Base-by-base conservation (phyloP, 441 rosid species). In the Pelargonium fulgidum region DNA sequence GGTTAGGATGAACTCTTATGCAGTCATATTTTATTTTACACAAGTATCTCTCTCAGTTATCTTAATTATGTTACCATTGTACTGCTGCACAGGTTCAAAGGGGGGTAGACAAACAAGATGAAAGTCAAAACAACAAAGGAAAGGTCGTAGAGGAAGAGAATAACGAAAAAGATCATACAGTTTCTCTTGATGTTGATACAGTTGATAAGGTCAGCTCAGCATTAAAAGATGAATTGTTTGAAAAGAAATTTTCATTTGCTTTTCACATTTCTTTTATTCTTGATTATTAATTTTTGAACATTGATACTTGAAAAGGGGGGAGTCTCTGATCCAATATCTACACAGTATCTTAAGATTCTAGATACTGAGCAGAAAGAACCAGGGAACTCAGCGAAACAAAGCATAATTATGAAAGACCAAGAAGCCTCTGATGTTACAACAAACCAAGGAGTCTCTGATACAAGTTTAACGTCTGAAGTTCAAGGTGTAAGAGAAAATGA, bases 301-400 rank as follows among this genome's bases (percentile, higher is more conserved):
- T 59, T 7, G 56, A 48, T 73, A 66, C 39, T 72, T 22, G 52
- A 41, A 29, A 82, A 88, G 89, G 81, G 73, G 74, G 66, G 59
- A 70, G 76, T 78, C 68, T 42, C 63, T 36, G 33, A 58, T 50
- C 56, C 56, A 0, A 52, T 17, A 61, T 68, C 61, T 5, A 68
- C 52, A 2, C 78, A 73, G 68, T 20, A 64, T 65, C 50, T 45
- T 19, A n/a, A 64, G 64, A 72, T 24, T 63, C 68, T 24, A 36
- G 76, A 75, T 1, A 68, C 64, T 67, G 73, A 81, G 41, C 64
- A 75, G 64, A 75, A 66, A 66, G 72, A 71, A 68, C 65, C 62
- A 48, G 76, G 62, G 64, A 73, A 44, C 36, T 7, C 63, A 24
- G 72, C 70, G 63, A 33, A 62, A 29, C 44, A 62, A 10, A 62